Conservation (phyloP, 352 stramenopile species). For the Blastocystis sp. region DNA sequence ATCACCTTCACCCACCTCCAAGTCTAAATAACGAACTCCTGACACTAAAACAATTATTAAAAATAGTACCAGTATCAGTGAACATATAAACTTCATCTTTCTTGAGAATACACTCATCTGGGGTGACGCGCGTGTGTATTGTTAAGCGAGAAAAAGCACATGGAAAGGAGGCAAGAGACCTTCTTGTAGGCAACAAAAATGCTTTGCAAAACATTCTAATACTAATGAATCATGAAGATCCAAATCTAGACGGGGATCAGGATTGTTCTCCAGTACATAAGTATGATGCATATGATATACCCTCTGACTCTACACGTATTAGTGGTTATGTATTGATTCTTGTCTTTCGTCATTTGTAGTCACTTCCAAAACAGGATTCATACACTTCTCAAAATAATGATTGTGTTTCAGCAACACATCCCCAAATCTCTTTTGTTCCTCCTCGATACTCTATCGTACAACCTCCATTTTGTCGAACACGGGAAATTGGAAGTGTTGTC, state of each 20-base stretch:
- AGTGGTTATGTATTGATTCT: too few species aligned
- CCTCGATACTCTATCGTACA: constrained; percentile 37
- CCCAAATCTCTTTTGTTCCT: not conserved
- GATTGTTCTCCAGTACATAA: too few species aligned
- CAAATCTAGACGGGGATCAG: too few species aligned
- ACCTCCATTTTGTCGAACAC: not conserved
- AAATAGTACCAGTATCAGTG: constrained; percentile 20
- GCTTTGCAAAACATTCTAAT: not conserved
- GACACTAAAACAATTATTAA: not conserved
- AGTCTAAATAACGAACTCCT: constrained; percentile 65
- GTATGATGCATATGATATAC: too few species aligned
- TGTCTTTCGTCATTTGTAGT: too few species aligned
- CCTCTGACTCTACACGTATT: too few species aligned
- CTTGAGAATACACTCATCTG: constrained; percentile 53
- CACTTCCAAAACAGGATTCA: too few species aligned
- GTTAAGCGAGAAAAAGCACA: not conserved
- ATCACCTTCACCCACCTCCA: constrained; percentile 20
- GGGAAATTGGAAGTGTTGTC: not conserved
- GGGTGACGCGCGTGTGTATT: not conserved
- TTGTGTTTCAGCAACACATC: too few species aligned
- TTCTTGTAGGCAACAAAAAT: not conserved
- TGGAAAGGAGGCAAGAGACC: not conserved
- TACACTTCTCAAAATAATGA: too few species aligned
- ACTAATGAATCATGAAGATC: not conserved
- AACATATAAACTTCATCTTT: constrained; percentile 56